Evolutionary conservation across 345 rosid genomes (phyloP).

Genomic region (Physaria fendleri): DNA sequence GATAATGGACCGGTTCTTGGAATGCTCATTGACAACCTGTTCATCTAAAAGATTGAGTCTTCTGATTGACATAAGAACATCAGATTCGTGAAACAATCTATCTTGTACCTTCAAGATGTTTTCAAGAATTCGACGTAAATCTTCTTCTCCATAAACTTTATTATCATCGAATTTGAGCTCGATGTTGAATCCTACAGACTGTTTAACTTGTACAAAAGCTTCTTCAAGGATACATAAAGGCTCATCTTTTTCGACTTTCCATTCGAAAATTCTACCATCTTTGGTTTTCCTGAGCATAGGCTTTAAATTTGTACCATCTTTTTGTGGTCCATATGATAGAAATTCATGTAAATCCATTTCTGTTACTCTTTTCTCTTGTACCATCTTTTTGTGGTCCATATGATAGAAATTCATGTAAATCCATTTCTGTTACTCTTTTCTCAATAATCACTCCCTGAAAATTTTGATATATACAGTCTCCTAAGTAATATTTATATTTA

Average conservation of each 20-base stretch:
- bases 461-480: no score
- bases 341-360: slow-evolving; percentile 46
- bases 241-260: slow-evolving; percentile 55
- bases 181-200: slow-evolving; percentile 50
- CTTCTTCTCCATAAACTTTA: slow-evolving; percentile 38
- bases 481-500: no score
- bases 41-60: not conserved
- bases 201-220: slow-evolving; percentile 40
- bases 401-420: slow-evolving; percentile 40
- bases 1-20: slow-evolving; percentile 35
- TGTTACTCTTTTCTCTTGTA: slow-evolving; percentile 38
- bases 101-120: slow-evolving; percentile 36
- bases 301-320: slow-evolving; percentile 30
- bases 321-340: slow-evolving; percentile 53
- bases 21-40: slow-evolving; percentile 46
- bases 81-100: not conserved
- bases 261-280: slow-evolving; percentile 52
- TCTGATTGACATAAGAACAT: not conserved
- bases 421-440: slow-evolving; percentile 53
- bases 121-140: slow-evolving; percentile 38
- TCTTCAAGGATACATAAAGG: slow-evolving; percentile 53
- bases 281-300: slow-evolving; percentile 45
- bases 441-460: slow-evolving; percentile 47
- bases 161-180: slow-evolving; percentile 69
- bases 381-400: slow-evolving; percentile 50